Conservation (phyloP, 306 rosid genomes). For the Rubus idaeus region DNA sequence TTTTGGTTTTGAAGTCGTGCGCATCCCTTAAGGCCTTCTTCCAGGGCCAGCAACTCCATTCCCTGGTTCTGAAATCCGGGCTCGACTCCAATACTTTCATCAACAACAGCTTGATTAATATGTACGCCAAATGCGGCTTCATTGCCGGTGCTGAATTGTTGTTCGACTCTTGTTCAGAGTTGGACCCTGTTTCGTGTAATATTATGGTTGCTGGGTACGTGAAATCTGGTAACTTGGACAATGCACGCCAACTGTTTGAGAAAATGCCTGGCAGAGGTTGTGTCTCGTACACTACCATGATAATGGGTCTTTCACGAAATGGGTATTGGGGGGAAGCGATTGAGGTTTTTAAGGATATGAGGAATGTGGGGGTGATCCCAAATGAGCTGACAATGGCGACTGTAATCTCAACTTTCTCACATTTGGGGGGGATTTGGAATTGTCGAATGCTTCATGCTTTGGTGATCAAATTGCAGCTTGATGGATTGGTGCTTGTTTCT, state of each 20-base stretch:
- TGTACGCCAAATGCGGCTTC: conserved; percentile 69
- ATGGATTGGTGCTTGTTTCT: conserved; percentile 52
- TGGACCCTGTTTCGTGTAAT: conserved; percentile 75
- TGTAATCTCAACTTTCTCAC: conserved; percentile 61
- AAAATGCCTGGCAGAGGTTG: conserved; percentile 61
- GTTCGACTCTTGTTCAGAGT: conserved; percentile 40
- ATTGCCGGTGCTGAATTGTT: conserved; percentile 46
- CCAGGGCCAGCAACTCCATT: conserved; percentile 73
- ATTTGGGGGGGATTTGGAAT: conserved; percentile 57
- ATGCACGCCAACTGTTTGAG: conserved; percentile 70
- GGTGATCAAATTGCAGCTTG: conserved; percentile 48
- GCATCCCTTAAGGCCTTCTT: conserved; percentile 45
- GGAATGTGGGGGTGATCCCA: conserved; percentile 50
- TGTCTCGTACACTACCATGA: conserved; percentile 85
- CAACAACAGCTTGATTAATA: conserved; percentile 64
- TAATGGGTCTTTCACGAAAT: conserved; percentile 69
- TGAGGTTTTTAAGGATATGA: conserved; percentile 74
- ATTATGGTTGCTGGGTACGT: conserved; percentile 74
- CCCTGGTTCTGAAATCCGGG: conserved; percentile 59
- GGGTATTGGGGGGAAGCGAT: conserved; percentile 58
- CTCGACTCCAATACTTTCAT: conserved; percentile 56
- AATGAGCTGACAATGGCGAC: conserved; percentile 68
- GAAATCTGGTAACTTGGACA: conserved; percentile 49
- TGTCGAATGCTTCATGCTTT: conserved; percentile 65
- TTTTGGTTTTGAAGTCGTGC: conserved; percentile 69